phyloP scores from a whole-genome alignment of 2,329 filamentous ascomycete species.

The Pleurostoma richardsiae region DNA sequence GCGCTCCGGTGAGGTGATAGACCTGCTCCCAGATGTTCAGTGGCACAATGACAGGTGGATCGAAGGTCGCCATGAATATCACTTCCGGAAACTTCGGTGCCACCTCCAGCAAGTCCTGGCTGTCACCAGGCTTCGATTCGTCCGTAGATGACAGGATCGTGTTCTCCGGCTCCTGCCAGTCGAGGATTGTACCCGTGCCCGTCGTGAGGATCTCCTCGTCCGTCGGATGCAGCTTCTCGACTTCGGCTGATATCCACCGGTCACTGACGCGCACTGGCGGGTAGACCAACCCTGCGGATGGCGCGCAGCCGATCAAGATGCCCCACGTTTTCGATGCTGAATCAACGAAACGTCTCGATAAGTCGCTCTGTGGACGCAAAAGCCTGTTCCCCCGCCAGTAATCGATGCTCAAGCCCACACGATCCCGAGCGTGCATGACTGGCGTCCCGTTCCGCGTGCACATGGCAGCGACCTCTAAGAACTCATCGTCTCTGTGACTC shows the following conservation, averaged over 20 bases:
- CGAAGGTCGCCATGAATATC: constrained; percentile 69
- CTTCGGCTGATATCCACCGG: constrained; percentile 64
- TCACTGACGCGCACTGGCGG: constrained; percentile 65
- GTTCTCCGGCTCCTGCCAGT: constrained; percentile 70
- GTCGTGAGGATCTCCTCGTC: constrained; percentile 33
- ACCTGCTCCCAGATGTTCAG: constrained; percentile 59
- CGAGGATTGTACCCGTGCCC: constrained; percentile 38
- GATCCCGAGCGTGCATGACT: constrained; percentile 62
- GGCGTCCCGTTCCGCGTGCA: constrained; percentile 68
- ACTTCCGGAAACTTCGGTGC: constrained; percentile 61
- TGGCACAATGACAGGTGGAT: constrained; percentile 69
- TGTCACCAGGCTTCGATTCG: constrained; percentile 33
- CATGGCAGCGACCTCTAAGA: constrained; percentile 52
- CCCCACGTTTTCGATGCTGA: constrained; percentile 54
- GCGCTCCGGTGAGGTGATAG: constrained; percentile 49
- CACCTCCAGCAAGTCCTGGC: constrained; percentile 47
- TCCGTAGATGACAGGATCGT: constrained; percentile 48
- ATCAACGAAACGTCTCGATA: constrained; percentile 29
- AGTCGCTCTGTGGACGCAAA: constrained; percentile 29
- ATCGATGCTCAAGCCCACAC: constrained; percentile 66
- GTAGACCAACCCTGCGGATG: constrained; percentile 38
- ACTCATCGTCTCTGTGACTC: constrained; percentile 39
- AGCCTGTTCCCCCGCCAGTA: constrained; percentile 69
- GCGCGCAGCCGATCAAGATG: constrained; percentile 61
- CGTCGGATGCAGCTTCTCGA: constrained; percentile 52